Evolutionary conservation across 2,329 filamentous ascomycete genomes (phyloP).

Genomic region (Epichloe gansuensis): DNA sequence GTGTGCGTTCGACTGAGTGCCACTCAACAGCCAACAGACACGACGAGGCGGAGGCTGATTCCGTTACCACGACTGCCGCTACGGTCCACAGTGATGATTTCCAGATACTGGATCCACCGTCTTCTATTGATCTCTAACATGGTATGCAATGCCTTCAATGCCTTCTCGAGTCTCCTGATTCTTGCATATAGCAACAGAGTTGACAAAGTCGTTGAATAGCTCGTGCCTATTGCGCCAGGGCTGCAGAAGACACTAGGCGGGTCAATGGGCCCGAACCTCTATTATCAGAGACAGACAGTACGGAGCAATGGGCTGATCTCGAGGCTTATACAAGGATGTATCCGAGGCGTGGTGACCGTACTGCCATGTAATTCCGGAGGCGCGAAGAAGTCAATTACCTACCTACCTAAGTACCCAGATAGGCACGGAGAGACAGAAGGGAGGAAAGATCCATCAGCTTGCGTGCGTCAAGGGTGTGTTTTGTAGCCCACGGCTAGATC

Average conservation of each 20-base stretch:
- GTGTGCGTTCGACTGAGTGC: neutral
- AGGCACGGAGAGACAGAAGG: neutral
- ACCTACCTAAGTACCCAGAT: no score
- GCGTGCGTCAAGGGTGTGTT: no score
- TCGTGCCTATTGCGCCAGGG: neutral
- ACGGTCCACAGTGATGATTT: conserved; percentile 27
- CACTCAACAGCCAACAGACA: neutral
- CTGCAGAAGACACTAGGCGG: neutral
- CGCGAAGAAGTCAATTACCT: neutral
- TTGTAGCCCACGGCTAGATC: no score
- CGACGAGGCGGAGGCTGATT: conserved; percentile 7
- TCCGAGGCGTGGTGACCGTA: neutral
- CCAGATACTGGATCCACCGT: conserved; percentile 8
- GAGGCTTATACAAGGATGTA: neutral
- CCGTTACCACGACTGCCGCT: conserved; percentile 18
- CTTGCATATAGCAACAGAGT: neutral
- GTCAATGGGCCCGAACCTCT: neutral
- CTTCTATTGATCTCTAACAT: neutral
- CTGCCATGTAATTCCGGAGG: neutral
- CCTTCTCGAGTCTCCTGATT: neutral
- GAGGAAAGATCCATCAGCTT: neutral
- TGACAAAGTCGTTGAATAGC: neutral
- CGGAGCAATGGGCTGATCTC: no score
- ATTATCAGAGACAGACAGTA: neutral
- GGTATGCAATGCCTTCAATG: neutral